These are phyloP conservation scores for Chaetomium sp. DNA, from an alignment of 2,329 filamentous ascomycete species.

Conservation along the genomic window DNA sequence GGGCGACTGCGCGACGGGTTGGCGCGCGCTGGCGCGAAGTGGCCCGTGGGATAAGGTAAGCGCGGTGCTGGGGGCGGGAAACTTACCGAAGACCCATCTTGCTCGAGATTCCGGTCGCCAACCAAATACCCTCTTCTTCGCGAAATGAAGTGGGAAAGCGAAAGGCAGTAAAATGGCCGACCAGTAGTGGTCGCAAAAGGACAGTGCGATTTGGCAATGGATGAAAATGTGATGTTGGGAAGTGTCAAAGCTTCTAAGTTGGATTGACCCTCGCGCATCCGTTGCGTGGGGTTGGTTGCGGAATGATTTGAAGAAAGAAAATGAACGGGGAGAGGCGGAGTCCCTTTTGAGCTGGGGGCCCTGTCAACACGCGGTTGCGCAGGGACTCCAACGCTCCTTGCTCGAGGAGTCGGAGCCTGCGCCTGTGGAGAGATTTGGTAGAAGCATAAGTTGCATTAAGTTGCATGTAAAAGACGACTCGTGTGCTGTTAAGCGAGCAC, in stretches of 20 bases:
- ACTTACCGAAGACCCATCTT: slow-evolving; percentile 40
- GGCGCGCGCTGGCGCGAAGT: slow-evolving; percentile 26
- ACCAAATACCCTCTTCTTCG: not conserved
- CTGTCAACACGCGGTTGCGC: slow-evolving; percentile 15
- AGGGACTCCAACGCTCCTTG: not conserved
- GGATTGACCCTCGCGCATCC: slow-evolving; percentile 31
- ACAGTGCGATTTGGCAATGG: slow-evolving; percentile 33
- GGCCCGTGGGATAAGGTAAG: slow-evolving; percentile 27
- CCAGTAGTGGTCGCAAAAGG: slow-evolving; percentile 22
- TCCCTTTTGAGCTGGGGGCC: slow-evolving; percentile 33
- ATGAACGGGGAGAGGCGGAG: slow-evolving; percentile 33
- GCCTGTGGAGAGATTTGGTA: not conserved
- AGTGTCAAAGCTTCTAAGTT: slow-evolving; percentile 32
- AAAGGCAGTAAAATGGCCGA: slow-evolving; percentile 25
- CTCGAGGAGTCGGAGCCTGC: not conserved
- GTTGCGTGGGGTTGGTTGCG: slow-evolving; percentile 35
- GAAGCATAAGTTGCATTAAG: not conserved
- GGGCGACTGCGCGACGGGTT: slow-evolving; percentile 8
- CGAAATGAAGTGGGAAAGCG: slow-evolving; percentile 25
- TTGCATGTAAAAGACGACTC: not conserved
- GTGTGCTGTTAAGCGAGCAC: slow-evolving; percentile 2
- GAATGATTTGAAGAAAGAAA: slow-evolving; percentile 32
- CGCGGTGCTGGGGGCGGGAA: slow-evolving; percentile 22
- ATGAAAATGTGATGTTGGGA: slow-evolving; percentile 31
- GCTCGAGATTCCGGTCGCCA: slow-evolving; percentile 17